phyloP scores from a whole-genome alignment of 75 land plant genomes.

The Adiantum capillusveneris region DNA sequence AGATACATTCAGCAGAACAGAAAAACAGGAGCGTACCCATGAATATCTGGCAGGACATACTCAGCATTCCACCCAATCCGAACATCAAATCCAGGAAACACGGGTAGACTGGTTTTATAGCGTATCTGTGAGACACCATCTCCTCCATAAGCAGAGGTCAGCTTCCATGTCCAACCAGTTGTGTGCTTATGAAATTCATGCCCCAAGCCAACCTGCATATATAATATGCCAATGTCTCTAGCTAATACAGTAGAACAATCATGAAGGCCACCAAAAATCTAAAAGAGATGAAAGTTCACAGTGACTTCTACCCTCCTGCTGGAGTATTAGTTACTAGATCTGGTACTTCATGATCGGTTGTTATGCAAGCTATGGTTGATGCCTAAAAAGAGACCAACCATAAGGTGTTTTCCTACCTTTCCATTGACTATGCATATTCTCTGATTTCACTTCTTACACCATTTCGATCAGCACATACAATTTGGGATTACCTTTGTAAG shows the following conservation, averaged over 20 bases:
- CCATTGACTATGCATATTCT: too few species aligned
- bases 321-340: too few species aligned
- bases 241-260: not conserved
- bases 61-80: constrained; percentile 93
- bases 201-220: constrained; percentile 75
- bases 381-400: too few species aligned
- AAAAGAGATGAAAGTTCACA: too few species aligned
- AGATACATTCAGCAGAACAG: too few species aligned
- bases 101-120: constrained; percentile 60
- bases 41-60: constrained; percentile 80
- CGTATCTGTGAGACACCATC: constrained; percentile 72
- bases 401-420: too few species aligned
- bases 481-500: too few species aligned
- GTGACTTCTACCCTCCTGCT: too few species aligned
- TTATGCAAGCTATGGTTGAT: too few species aligned
- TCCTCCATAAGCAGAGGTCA: constrained; percentile 77
- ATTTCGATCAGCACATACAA: too few species aligned
- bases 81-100: constrained; percentile 77
- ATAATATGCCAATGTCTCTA: not conserved
- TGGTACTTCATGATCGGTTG: too few species aligned
- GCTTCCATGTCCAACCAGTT: constrained; percentile 95
- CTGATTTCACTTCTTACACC: too few species aligned
- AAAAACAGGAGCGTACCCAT: constrained; percentile 67
- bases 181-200: constrained; percentile 65
- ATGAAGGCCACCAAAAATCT: not conserved